Base-by-base conservation (phyloP, 345 rosid genomes). In the Populus ilicifolia region DNA sequence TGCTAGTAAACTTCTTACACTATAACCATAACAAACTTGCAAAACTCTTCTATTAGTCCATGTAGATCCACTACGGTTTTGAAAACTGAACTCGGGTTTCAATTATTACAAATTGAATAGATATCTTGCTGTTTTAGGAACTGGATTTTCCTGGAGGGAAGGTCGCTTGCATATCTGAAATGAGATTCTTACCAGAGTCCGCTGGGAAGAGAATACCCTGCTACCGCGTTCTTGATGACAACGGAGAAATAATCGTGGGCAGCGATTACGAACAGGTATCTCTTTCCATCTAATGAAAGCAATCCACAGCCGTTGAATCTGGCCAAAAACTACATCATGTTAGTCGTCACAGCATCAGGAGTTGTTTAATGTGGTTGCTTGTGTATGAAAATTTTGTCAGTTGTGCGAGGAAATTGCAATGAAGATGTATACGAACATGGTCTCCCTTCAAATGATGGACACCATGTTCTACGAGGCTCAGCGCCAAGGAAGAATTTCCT, bases 401-500 rank as follows among this genome's bases (percentile, higher is more conserved):
- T 10, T 93, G 70, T 77, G 88, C 66, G 54, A 81, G 78, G 91
- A 89, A 76, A 77, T 88, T 71, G 89, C 90, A 21, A 83, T 78
- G 43, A 90, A 88, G 84, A 87, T 91, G 83, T 91, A 91, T 75
- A 78, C 71, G 5, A 46, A 83, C 73, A 93, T 93, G 98, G 97
- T 90, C 52, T 88, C 87, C 2, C 94, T 93, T 83, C 92, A 90
- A 56, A 84, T 81, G 20, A 91, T 91, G 97, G 98, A 93, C 78
- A 86, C 84, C 36, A 75, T 90, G 76, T 90, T 91, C 76, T 91
- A 88, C 27, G 97, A 91, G 83, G 93, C 92, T 11, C 98, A 91
- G 80, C 85, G 98, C 81, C 97, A 93, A 85, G 98, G 98, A 63
- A 91, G 98, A 75, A 89, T 93, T 68, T 90, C 98, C 0, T 93